A percentile compares a stretch with the other conserved stretches of the same genome.
phyloP scores from a whole-genome alignment of 73 alveolate genomes.

The Breviolum minutum region DNA sequence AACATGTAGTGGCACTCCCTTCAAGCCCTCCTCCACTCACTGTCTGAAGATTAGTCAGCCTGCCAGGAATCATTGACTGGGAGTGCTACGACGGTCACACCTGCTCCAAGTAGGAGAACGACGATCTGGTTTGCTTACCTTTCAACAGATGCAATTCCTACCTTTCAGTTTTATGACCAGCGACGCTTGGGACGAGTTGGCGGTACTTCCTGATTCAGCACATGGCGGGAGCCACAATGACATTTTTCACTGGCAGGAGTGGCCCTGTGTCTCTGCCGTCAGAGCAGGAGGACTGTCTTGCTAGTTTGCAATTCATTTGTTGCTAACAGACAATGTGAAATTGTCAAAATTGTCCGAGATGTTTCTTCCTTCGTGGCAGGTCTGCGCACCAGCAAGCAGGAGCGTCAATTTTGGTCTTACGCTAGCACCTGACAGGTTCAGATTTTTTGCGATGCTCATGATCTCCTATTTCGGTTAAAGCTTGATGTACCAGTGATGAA shows the following conservation, averaged over 20 bases:
- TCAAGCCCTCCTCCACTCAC: too few species aligned
- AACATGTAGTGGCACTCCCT: too few species aligned
- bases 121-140: background rate
- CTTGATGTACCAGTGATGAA: too few species aligned
- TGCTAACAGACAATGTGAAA: background rate
- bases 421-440: too few species aligned
- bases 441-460: too few species aligned
- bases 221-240: too few species aligned
- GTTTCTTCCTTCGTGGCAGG: slow-evolving; percentile 8
- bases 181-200: background rate
- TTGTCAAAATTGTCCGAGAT: background rate
- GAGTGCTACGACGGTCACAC: slow-evolving; percentile 36
- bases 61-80: slow-evolving; percentile 55
- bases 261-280: slow-evolving; percentile 63
- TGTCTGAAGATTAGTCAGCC: background rate
- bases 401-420: background rate
- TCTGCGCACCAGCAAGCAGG: slow-evolving; percentile 41
- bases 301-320: background rate
- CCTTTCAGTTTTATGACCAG: background rate
- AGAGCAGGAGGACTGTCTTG: slow-evolving; percentile 19
- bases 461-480: too few species aligned
- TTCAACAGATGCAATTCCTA: background rate
- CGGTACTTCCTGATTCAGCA: too few species aligned
- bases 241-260: slow-evolving; percentile 7
- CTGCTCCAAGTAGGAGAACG: slow-evolving; percentile 45